Percentiles rank a stretch among this genome's conserved stretches.
phyloP scores from a whole-genome alignment of 805 yeast genomes.

The Scheffersomyces lignosus region DNA sequence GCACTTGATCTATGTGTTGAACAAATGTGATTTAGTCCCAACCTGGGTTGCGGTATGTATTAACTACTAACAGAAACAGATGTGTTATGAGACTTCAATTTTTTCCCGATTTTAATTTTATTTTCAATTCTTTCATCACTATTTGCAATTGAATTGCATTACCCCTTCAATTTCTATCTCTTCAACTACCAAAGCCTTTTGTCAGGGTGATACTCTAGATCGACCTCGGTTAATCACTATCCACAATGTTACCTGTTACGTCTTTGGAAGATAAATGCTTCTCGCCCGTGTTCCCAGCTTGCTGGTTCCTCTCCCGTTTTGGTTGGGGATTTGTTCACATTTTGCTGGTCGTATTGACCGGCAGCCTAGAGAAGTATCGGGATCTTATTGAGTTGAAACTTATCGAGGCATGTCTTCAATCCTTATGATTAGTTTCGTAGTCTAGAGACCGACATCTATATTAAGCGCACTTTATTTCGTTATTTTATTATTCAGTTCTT shows the following conservation, averaged over 20 bases:
- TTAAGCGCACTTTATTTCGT: conserved; percentile 3
- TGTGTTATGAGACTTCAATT: not conserved
- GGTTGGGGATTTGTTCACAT: conserved; percentile 36
- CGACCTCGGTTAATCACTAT: conserved; percentile 23
- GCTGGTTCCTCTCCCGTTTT: conserved; percentile 37
- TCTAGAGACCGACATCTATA: conserved; percentile 74
- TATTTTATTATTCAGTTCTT: too few species aligned
- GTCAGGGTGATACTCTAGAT: conserved; percentile 67
- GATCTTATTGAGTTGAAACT: conserved; percentile 84
- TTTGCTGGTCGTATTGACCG: conserved; percentile 37
- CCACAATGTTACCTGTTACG: conserved; percentile 83
- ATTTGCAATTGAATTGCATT: conserved; percentile 4
- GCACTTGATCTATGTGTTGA: conserved; percentile 89
- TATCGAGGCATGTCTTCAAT: conserved; percentile 24
- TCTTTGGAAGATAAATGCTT: conserved; percentile 85
- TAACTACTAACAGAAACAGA: conserved; percentile 11
- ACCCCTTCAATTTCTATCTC: conserved; percentile 9
- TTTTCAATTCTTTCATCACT: conserved; percentile 1
- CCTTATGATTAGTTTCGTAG: conserved; percentile 66
- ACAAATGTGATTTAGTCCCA: conserved; percentile 97
- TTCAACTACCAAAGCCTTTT: conserved; percentile 69
- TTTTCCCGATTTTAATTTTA: conserved; percentile 6
- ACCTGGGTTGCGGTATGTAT: conserved; percentile 99
- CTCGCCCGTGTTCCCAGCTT: conserved; percentile 60
- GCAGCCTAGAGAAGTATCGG: conserved; percentile 51